Evolutionary conservation across 345 rosid species (phyloP).

Genomic region (Populus euphratica): DNA sequence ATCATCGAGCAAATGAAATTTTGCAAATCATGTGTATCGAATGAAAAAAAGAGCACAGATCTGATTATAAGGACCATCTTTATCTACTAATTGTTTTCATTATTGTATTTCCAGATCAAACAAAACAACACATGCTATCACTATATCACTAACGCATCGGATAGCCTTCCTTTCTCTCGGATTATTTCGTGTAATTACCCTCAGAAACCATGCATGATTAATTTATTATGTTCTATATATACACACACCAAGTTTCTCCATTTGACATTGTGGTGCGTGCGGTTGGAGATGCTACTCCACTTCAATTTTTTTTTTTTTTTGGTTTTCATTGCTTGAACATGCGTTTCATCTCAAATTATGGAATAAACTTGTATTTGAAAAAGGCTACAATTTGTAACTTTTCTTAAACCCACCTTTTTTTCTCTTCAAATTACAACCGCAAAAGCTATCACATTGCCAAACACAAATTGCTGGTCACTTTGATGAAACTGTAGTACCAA

Average conservation of each 20-base stretch:
- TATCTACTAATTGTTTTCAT: background rate
- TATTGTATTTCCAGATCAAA: background rate
- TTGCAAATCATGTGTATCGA: background rate
- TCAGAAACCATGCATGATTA: background rate
- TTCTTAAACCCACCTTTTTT: too few species aligned
- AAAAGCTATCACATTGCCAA: too few species aligned
- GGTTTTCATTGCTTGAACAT: too few species aligned
- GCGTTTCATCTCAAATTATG: too few species aligned
- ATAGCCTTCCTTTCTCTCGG: background rate
- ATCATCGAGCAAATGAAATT: background rate
- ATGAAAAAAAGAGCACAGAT: background rate
- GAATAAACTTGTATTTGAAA: too few species aligned
- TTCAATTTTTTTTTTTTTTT: too few species aligned
- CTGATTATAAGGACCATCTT: background rate
- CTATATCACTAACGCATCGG: background rate
- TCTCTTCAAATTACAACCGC: too few species aligned
- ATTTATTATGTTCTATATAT: background rate
- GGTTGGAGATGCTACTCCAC: too few species aligned
- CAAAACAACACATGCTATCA: background rate
- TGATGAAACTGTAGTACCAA: background rate
- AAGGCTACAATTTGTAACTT: too few species aligned
- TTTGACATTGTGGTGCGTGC: too few species aligned
- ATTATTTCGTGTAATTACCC: background rate
- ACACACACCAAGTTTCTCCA: background rate
- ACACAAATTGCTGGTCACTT: background rate